These are phyloP conservation scores for Xanthoconium purpureum DNA, from an alignment of 768 basidiomycete species.

Conservation along the genomic window DNA sequence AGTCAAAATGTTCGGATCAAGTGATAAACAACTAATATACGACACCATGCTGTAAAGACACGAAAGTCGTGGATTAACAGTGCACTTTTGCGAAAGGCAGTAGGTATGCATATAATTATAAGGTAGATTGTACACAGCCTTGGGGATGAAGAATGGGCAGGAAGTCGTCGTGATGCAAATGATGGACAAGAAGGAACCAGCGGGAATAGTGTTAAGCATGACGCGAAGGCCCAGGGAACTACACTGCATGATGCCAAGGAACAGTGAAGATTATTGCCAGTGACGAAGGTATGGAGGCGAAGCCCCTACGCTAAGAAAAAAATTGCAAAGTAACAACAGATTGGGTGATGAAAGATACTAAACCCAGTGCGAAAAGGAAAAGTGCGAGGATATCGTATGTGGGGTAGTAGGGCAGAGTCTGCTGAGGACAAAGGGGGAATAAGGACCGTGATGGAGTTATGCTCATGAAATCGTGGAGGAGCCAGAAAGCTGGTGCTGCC, in stretches of 20 bases:
- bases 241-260: constrained; percentile 30
- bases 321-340: constrained; percentile 22
- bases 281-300: constrained; percentile 29
- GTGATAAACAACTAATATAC: constrained; percentile 4
- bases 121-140: constrained; percentile 35
- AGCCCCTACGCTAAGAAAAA: constrained; percentile 15
- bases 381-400: constrained; percentile 30
- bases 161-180: constrained; percentile 28
- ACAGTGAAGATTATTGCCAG: constrained; percentile 30
- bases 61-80: constrained; percentile 24
- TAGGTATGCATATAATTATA: constrained; percentile 35
- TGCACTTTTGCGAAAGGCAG: constrained; percentile 30
- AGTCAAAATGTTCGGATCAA: background rate
- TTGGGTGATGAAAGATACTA: constrained; percentile 21
- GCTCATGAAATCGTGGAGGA: constrained; percentile 31
- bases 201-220: constrained; percentile 28
- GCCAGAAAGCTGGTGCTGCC: constrained; percentile 25
- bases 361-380: constrained; percentile 19
- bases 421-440: constrained; percentile 11
- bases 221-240: constrained; percentile 20
- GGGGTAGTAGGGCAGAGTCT: constrained; percentile 24
- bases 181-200: constrained; percentile 18
- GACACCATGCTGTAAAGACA: constrained; percentile 24
- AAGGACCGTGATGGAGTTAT: constrained; percentile 17
- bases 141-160: constrained; percentile 20